phyloP scores from a whole-genome alignment of 2,329 filamentous ascomycete species.

The Cladosporium velox region DNA sequence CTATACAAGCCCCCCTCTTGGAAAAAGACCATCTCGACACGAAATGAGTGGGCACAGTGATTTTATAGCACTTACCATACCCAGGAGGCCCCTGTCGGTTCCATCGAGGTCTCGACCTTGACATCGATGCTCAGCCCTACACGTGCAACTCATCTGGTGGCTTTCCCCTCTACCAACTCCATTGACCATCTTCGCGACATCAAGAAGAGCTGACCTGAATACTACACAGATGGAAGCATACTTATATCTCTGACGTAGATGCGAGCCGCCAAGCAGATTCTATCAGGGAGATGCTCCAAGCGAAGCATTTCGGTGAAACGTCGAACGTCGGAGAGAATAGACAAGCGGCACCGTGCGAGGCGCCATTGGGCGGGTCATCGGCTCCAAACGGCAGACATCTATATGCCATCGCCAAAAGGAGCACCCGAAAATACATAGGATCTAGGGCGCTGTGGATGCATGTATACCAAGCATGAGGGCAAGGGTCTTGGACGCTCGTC shows the following conservation, averaged over 20 bases:
- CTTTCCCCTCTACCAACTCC: neutral
- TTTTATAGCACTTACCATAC: neutral
- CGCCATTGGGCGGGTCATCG: constrained; percentile 4
- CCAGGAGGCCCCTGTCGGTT: neutral
- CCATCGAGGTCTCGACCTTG: neutral
- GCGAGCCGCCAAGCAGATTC: neutral
- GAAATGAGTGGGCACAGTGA: neutral
- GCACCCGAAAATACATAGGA: neutral
- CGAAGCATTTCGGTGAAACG: constrained; percentile 14
- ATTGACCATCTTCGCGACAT: neutral
- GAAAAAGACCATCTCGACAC: neutral
- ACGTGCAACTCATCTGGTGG: neutral
- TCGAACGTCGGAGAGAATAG: constrained; percentile 3
- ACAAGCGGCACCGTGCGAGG: constrained; percentile 16
- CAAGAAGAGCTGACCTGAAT: neutral
- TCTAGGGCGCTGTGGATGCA: neutral
- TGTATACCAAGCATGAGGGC: constrained; percentile 10
- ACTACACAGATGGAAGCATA: neutral
- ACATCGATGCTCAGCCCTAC: neutral
- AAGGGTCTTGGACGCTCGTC: neutral
- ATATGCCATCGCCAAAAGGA: neutral
- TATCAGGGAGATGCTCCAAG: constrained; percentile 1
- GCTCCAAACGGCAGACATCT: constrained; percentile 6
- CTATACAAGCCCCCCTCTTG: neutral
- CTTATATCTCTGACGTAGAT: neutral